Base-by-base conservation (phyloP, 768 basidiomycete species). In the Leucocoprinus leucothites region DNA sequence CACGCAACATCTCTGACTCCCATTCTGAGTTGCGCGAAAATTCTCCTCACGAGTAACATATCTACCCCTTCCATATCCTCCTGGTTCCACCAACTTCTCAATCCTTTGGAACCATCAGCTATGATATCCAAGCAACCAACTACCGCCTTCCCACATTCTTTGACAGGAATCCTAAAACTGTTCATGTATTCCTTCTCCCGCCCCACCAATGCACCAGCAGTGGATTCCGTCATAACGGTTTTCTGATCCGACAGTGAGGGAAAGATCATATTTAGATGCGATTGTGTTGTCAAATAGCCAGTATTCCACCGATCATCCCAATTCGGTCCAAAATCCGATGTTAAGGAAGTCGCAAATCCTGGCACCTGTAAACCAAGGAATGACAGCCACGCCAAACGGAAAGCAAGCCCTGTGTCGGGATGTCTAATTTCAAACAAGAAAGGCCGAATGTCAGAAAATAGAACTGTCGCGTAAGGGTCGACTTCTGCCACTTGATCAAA, bases 261-360 rank as follows among this genome's bases (percentile, higher is more conserved):
- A 60, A 89, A 85, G 25, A 90, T 69, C 0, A 71, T 64, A 26
- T 76, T 67, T 43, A 91, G 69, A 35, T 72, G 77, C 0, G 73
- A 50, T 16, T 69, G 65, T n/a, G 71, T 73, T 16, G 69, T 69
- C 13, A 90, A 67, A 60, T 80, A 71, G 14, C 70, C 72, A 60
- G 70, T 65, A 53, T 73, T 76, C 89, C 89, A 92, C 51, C 85
- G 75, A 63, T 91, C 89, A 67, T 91, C 87, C 75, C 78, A 79
- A 51, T 78, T 73, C 31, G 70, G 58, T 16, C 69, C 63, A 25
- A 36, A 25, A 24, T 58, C 54, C 3, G 62, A 44, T 1, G 73
- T 70, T 43, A 82, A 60, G 2, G 74, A 74, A 19, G 69, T 60
- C 22, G 74, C 63, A 62, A 91, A 78, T 1, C 87, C 88, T 40